Percentiles rank a stretch among this genome's conserved stretches.
phyloP scores from a whole-genome alignment of 805 yeast species.

The Candida yuanshanica region DNA sequence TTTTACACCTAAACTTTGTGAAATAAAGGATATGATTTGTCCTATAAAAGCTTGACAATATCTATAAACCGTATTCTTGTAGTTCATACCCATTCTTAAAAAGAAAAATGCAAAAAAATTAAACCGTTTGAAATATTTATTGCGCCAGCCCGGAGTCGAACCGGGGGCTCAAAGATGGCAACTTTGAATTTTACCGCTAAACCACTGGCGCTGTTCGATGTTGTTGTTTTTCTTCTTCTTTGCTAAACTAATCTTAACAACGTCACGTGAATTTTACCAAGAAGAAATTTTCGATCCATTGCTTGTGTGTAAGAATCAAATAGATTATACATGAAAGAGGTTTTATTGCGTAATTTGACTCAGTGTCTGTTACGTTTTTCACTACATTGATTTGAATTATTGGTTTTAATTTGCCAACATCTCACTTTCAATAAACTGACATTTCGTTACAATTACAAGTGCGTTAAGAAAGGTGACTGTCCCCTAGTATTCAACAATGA shows the following conservation, averaged over 20 bases:
- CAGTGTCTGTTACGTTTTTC: too few species aligned
- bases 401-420: too few species aligned
- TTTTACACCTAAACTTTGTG: too few species aligned
- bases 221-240: not conserved
- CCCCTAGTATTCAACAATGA: not conserved
- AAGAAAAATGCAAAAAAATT: not conserved
- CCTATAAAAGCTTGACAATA: too few species aligned
- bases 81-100: too few species aligned
- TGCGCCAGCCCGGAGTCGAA: conserved; percentile 42
- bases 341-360: not conserved
- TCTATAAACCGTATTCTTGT: too few species aligned
- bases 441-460: too few species aligned
- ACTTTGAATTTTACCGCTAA: conserved; percentile 48
- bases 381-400: too few species aligned
- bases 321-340: not conserved
- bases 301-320: not conserved
- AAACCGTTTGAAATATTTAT: not conserved
- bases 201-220: conserved; percentile 28
- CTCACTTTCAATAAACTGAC: too few species aligned
- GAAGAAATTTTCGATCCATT: not conserved
- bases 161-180: conserved; percentile 52
- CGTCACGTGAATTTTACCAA: conserved; percentile 1
- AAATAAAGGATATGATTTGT: too few species aligned
- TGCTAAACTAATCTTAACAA: not conserved
- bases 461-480: too few species aligned